Conservation (phyloP, 805 yeast species). For the Ogataea saltuana region DNA sequence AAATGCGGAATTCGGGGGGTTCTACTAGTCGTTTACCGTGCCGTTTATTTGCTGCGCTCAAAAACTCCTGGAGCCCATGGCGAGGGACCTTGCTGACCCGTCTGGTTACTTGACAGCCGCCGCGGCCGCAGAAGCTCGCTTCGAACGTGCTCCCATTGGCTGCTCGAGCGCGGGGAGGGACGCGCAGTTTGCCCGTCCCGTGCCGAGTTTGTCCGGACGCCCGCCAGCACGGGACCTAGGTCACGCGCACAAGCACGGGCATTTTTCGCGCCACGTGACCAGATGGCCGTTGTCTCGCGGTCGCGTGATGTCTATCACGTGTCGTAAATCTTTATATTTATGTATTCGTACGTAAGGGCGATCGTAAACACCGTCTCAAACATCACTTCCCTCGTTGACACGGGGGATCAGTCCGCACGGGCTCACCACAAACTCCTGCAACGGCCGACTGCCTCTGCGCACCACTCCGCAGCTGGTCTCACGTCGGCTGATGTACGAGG, state of each 20-base stretch:
- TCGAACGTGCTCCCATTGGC: not conserved
- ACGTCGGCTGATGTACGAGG: not conserved
- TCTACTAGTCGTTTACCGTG: no score
- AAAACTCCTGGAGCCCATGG: not conserved
- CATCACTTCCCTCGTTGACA: constrained; percentile 23
- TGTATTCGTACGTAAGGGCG: not conserved
- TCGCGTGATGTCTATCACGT: not conserved
- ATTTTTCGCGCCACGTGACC: no score
- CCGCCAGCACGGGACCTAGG: not conserved
- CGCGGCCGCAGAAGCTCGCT: not conserved
- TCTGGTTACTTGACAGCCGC: not conserved
- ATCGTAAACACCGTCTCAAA: not conserved
- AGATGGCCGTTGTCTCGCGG: no score
- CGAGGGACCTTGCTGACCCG: not conserved
- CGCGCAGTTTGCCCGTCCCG: not conserved
- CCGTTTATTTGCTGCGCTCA: constrained; percentile 1
- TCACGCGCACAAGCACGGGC: not conserved
- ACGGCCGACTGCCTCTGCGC: constrained; percentile 16
- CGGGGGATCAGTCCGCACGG: constrained; percentile 35
- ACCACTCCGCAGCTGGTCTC: constrained; percentile 6
- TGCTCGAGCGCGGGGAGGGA: constrained; percentile 3
- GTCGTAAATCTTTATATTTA: not conserved
- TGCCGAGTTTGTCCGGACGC: not conserved
- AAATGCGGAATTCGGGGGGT: not conserved
- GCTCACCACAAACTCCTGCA: constrained; percentile 38